Evolutionary conservation across 352 stramenopile species (phyloP).

Genomic region (Globisporangium lucens): DNA sequence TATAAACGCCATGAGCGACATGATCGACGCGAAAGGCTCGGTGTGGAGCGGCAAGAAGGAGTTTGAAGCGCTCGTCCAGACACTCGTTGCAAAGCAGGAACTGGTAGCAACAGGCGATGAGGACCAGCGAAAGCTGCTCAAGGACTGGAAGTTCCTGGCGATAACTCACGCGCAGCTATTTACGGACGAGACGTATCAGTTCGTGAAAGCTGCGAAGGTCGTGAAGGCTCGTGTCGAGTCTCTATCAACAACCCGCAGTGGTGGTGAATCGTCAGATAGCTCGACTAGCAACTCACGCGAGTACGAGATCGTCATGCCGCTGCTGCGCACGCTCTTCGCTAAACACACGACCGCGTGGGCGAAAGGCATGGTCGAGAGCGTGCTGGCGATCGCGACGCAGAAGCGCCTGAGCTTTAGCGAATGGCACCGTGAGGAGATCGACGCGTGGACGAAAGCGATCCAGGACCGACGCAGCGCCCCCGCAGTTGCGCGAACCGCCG

Average conservation of each 20-base stretch:
- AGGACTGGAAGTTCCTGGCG: conserved; percentile 52
- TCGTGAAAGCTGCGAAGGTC: conserved; percentile 62
- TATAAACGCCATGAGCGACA: conserved; percentile 35
- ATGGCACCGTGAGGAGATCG: conserved; percentile 45
- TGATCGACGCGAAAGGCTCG: conserved; percentile 40
- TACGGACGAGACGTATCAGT: conserved; percentile 82
- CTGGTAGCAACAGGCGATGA: conserved; percentile 17
- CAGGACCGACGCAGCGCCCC: conserved; percentile 48
- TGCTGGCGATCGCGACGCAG: conserved; percentile 50
- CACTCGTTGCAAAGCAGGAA: conserved; percentile 34
- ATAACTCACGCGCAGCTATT: conserved; percentile 68
- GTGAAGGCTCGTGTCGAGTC: conserved; percentile 52
- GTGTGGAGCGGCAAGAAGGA: conserved; percentile 50
- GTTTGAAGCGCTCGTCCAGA: conserved; percentile 47
- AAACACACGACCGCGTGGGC: conserved; percentile 57
- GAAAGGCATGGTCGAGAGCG: conserved; percentile 53
- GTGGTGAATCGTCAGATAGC: conserved; percentile 11
- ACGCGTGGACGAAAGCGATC: conserved; percentile 63
- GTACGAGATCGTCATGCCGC: conserved; percentile 49
- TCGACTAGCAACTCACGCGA: conserved; percentile 3
- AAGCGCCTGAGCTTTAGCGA: conserved; percentile 51
- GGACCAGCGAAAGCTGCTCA: conserved; percentile 15
- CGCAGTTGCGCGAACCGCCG: conserved; percentile 28
- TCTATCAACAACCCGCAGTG: conserved; percentile 6
- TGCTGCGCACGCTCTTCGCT: conserved; percentile 56